Evolutionary conservation across 345 rosid genomes (phyloP), one percentile per base, ranked within the genome.

Genomic region (Salix koriyanagi): DNA sequence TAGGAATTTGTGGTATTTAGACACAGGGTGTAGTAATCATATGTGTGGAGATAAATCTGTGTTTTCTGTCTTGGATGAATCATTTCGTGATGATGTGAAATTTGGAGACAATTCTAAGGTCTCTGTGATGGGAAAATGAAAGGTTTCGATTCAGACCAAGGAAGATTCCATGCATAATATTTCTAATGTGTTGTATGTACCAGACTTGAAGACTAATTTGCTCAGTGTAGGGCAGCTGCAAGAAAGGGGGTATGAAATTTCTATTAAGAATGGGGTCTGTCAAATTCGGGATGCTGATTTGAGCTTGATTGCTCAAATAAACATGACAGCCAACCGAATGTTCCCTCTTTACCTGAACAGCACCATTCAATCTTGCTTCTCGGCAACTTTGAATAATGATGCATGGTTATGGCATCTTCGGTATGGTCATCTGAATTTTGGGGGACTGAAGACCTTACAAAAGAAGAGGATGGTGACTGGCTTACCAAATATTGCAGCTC

Each of bases 371-470:
- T 37, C 41, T 37, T 37, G 41, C 1, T 37, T 37, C 41, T 37
- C 8, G 1, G 41, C 9, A 37, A 37, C 41, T 0, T 6, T 37
- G 41, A 37, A 37, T 37, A 37, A 37, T 37, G 41, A 37, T 37
- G 41, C 41, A 11, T 41, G 70, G 28, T 12, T 58, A 36, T 76
- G 74, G 79, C 73, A 76, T 41, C 0, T 34, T 2, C 7, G 58
- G 10, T 69, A 39, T 69, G 79, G 79, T 15, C 72, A 76, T 41
- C 14, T 76, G 2, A 76, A 39, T 11, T 39, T 32, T 23, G 69
- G 69, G 3, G 26, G 36, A 34, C 36, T 34, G 36, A 34, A 34
- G 36, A 34, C 36, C 4, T 1, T 34, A 34, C 36, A 34, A 34
- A 34, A 34, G 36, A 34, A 34, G 36, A 34, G 36, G 5, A 34